Conservation (phyloP, 2,329 filamentous ascomycete genomes). For the Sporothrix schenckii region DNA sequence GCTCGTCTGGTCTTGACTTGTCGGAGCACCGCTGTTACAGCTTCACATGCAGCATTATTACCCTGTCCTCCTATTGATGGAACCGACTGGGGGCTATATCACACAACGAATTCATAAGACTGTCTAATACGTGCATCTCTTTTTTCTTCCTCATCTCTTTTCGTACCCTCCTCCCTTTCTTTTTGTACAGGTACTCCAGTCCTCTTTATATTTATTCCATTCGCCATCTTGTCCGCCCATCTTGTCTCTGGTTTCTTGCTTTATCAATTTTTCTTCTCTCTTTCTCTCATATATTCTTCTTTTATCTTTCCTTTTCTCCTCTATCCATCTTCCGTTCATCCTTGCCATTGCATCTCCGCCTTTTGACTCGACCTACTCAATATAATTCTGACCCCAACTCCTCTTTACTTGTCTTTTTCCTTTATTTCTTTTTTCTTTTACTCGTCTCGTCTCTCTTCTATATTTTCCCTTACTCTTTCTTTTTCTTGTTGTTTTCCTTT, state of each 20-base stretch:
- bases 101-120: constrained; percentile 1
- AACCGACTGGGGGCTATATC: constrained; percentile 27
- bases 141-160: constrained; percentile 6
- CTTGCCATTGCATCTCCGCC: constrained; percentile 20
- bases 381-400: constrained; percentile 22
- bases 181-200: background rate
- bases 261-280: background rate
- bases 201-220: constrained; percentile 6
- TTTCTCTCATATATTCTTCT: background rate
- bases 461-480: background rate
- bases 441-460: background rate
- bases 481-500: background rate
- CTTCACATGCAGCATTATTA: constrained; percentile 13
- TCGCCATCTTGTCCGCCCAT: background rate
- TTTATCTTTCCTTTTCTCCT: background rate
- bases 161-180: background rate
- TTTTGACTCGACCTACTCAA: constrained; percentile 3
- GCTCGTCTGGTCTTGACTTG: constrained; percentile 3
- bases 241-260: background rate
- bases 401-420: background rate
- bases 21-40: constrained; percentile 26
- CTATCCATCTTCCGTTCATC: constrained; percentile 10
- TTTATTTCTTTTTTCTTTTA: background rate
- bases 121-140: background rate
- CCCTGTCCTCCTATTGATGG: constrained; percentile 10